These are phyloP conservation scores for Aspergillus coremiiformis DNA, from an alignment of 495 filamentous ascomycete species.

Conservation along the genomic window DNA sequence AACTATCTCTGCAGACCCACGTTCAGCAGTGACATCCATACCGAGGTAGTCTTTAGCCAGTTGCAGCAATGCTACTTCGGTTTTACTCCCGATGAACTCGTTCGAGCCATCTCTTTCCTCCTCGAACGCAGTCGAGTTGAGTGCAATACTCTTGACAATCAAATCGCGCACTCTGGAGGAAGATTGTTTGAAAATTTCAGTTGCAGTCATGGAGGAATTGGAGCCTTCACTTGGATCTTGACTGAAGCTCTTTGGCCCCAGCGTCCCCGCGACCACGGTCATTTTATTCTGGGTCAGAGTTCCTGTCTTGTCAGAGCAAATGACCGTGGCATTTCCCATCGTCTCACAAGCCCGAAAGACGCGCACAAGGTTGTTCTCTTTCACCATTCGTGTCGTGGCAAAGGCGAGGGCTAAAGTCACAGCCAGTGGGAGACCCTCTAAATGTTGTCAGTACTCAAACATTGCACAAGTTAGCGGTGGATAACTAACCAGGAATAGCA, in stretches of 20 bases:
- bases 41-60: constrained; percentile 55
- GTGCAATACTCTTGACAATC: constrained; percentile 51
- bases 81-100: constrained; percentile 63
- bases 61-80: constrained; percentile 59
- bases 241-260: constrained; percentile 49
- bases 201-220: constrained; percentile 11
- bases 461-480: not conserved
- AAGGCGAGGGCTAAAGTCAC: constrained; percentile 64
- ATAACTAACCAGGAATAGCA: constrained; percentile 49
- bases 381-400: constrained; percentile 61
- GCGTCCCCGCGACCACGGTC: constrained; percentile 58
- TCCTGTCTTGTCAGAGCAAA: constrained; percentile 66
- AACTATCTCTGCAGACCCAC: constrained; percentile 49
- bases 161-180: constrained; percentile 39
- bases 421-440: constrained; percentile 58
- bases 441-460: constrained; percentile 7
- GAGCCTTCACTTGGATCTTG: constrained; percentile 28
- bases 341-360: constrained; percentile 61
- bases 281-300: constrained; percentile 68
- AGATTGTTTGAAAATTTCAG: constrained; percentile 32
- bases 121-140: constrained; percentile 64
- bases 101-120: constrained; percentile 48
- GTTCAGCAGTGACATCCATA: constrained; percentile 55
- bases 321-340: constrained; percentile 64
- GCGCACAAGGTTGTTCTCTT: constrained; percentile 63